Evolutionary conservation across 202 grass and related monocot species (phyloP).

Genomic region (Elaeis oleifera): DNA sequence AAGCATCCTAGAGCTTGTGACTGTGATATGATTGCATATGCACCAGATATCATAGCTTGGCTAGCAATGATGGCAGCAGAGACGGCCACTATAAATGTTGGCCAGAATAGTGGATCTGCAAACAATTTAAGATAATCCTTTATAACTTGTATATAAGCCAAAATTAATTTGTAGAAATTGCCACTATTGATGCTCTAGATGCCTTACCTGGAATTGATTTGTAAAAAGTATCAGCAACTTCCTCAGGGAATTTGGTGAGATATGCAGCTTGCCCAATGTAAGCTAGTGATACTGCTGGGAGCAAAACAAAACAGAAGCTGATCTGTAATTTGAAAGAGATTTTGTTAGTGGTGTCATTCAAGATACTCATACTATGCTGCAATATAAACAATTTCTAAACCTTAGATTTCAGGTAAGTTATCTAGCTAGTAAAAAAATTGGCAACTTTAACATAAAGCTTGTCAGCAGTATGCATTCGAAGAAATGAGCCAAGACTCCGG

Average conservation of each 20-base stretch:
- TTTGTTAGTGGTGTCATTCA: too few relatives aligned
- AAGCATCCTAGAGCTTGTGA: constrained; percentile 64
- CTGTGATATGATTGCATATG: constrained; percentile 71
- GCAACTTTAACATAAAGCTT: too few relatives aligned
- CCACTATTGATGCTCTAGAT: too few relatives aligned
- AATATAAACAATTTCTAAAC: too few relatives aligned
- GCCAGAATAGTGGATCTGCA: constrained; percentile 64
- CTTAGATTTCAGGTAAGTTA: too few relatives aligned
- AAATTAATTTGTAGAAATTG: too few relatives aligned
- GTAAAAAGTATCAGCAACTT: constrained; percentile 52
- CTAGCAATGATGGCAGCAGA: constrained; percentile 77
- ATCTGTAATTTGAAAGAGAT: constrained; percentile 30
- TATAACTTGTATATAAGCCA: too few relatives aligned
- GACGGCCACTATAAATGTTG: constrained; percentile 57
- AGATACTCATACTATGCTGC: too few relatives aligned
- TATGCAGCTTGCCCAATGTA: constrained; percentile 81
- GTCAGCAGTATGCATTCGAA: too few relatives aligned
- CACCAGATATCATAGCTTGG: constrained; percentile 87
- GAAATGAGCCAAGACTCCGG: too few relatives aligned
- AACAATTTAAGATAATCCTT: too few relatives aligned
- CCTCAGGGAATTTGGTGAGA: constrained; percentile 41
- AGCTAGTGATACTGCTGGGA: constrained; percentile 55
- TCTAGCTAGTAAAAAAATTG: too few relatives aligned
- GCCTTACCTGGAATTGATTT: constrained; percentile 62
- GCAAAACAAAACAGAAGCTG: constrained; percentile 53